Evolutionary conservation across 345 rosid genomes (phyloP).

Genomic region (Zanthoxylum bungeanum): DNA sequence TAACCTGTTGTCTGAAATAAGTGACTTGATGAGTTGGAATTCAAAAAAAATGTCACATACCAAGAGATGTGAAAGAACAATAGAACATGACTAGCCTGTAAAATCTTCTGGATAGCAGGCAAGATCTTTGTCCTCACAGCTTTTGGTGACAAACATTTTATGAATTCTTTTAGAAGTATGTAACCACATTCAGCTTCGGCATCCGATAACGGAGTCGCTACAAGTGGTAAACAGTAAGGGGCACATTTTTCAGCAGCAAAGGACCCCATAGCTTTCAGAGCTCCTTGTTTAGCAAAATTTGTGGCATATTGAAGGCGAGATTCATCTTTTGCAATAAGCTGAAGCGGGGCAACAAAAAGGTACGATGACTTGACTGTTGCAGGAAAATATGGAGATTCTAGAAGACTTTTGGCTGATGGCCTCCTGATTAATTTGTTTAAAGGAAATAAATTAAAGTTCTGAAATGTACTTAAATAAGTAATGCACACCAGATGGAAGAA

Average conservation of each 20-base stretch:
- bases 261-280: slow-evolving; percentile 76
- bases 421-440: slow-evolving; percentile 53
- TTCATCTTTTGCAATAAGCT: slow-evolving; percentile 63
- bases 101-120: slow-evolving; percentile 82
- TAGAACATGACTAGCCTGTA: slow-evolving; percentile 61
- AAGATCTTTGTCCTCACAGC: slow-evolving; percentile 66
- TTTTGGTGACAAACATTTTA: slow-evolving; percentile 61
- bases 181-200: slow-evolving; percentile 81
- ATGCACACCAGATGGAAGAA: not conserved
- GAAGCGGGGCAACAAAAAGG: slow-evolving; percentile 82
- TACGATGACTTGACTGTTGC: slow-evolving; percentile 74
- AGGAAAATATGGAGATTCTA: slow-evolving; percentile 88
- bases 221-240: slow-evolving; percentile 67
- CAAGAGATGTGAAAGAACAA: slow-evolving; percentile 17
- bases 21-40: slow-evolving; percentile 26
- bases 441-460: slow-evolving; percentile 15
- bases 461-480: not conserved
- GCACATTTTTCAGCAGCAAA: slow-evolving; percentile 86
- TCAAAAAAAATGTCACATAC: slow-evolving; percentile 10
- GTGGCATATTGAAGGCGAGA: slow-evolving; percentile 76
- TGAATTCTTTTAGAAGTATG: slow-evolving; percentile 67
- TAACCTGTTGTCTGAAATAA: slow-evolving; percentile 77
- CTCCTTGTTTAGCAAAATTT: slow-evolving; percentile 83
- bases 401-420: slow-evolving; percentile 71
- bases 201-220: slow-evolving; percentile 52